Evolutionary conservation across 768 basidiomycete species (phyloP).

Genomic region (Tricholomella constricta): DNA sequence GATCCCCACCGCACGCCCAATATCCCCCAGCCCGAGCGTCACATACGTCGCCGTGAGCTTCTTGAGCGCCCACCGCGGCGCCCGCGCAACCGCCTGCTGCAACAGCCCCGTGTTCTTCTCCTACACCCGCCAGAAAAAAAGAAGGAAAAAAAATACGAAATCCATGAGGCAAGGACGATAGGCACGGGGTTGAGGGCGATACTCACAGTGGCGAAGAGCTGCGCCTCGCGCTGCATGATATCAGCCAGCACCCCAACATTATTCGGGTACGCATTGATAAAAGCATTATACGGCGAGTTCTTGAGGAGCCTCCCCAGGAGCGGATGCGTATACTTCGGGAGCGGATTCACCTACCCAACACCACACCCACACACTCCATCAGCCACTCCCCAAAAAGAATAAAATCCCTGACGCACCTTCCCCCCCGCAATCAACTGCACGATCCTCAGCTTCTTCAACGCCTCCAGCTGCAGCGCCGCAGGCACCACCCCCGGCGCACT

Average conservation of each 20-base stretch:
- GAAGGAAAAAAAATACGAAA: background rate
- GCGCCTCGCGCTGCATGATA: constrained; percentile 56
- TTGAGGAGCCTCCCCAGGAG: constrained; percentile 64
- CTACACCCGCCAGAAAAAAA: no score
- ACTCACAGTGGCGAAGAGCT: constrained; percentile 54
- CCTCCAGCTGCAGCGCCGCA: constrained; percentile 79
- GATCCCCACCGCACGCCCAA: constrained; percentile 57
- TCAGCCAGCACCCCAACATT: constrained; percentile 44
- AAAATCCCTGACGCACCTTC: no score
- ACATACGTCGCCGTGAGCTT: constrained; percentile 84
- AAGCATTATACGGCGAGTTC: constrained; percentile 60
- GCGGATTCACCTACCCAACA: constrained; percentile 38
- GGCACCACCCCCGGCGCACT: constrained; percentile 59
- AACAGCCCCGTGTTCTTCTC: constrained; percentile 77
- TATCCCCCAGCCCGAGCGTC: constrained; percentile 73
- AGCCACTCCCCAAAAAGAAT: no score
- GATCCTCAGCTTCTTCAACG: constrained; percentile 79
- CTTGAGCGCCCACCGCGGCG: constrained; percentile 77
- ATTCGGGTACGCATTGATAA: constrained; percentile 69
- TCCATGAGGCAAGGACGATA: background rate
- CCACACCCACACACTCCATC: background rate
- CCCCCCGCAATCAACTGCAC: constrained; percentile 80
- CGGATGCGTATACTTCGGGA: constrained; percentile 76
- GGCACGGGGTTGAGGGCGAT: background rate
- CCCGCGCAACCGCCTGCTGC: constrained; percentile 62